Base-by-base conservation (phyloP, 1,284 basidiomycete species). In the Cryptococcus sp. region DNA sequence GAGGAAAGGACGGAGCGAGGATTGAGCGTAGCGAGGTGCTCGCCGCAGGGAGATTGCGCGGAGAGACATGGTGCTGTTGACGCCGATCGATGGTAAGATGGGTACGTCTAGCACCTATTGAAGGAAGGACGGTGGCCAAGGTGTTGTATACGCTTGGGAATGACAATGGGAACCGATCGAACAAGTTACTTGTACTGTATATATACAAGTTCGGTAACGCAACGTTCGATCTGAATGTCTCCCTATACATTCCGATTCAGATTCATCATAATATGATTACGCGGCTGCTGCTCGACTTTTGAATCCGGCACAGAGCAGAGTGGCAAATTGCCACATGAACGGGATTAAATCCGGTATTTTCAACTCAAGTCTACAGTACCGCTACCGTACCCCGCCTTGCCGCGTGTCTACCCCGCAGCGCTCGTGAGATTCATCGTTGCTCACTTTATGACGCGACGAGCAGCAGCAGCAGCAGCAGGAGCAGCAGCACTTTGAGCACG, bases 1-100 rank as follows among this genome's bases (percentile, higher is more conserved):
- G 22, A 56, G 55, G 31, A 10, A 35, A n/a, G 54, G 60, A 50
- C 49, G 48, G 38, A 64, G 39, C 35, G 38, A 8, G 20, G 49
- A 39, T 38, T 56, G 42, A 19, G 57, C 41, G 48, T 53, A 54
- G 15, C 66, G 55, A 11, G 65, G 46, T 25, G 64, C 47, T 23
- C 68, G 55, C 20, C 68, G 62, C 19, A 68, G 51, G 17, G 68
- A 53, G 23, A 69, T 47, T 23, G 61, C 61, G 54, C 71, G 61
- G 47, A 71, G 57, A 3, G 68, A 73, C 71, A 73, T 73, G 53
- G 35, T 59, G 54, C 35, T 39, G 44, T 51, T 25, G 49, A 45
- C 13, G 31, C 15, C 42, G 40, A n/a, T 16, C 20, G 46, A 39
- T 8, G 50, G 44, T 6, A 13, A 7, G 27, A 47, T 46, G 38